Conservation (phyloP, 441 rosid species). For the Pelargonium citronellum region DNA sequence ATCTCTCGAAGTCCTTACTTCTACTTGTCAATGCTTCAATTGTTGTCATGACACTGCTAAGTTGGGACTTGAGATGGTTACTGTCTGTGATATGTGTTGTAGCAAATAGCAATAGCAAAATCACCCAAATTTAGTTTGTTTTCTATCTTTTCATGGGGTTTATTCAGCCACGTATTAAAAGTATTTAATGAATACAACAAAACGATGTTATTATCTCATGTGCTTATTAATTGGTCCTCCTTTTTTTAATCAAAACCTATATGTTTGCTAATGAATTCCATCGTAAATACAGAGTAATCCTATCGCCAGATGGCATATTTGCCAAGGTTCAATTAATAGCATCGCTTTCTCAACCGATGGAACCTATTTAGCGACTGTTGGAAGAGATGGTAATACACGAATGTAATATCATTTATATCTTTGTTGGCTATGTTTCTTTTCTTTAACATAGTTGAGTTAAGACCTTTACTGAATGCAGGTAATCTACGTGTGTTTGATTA, state of each 20-base stretch:
- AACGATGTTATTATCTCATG: background rate
- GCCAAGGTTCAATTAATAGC: slow-evolving; percentile 87
- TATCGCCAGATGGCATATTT: slow-evolving; percentile 91
- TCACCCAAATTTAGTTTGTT: background rate
- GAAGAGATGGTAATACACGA: slow-evolving; percentile 78
- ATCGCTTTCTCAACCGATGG: slow-evolving; percentile 84
- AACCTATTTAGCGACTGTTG: slow-evolving; percentile 74
- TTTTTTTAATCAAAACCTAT: background rate
- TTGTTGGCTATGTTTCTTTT: slow-evolving; percentile 11
- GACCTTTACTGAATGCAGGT: slow-evolving; percentile 42
- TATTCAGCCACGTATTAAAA: background rate
- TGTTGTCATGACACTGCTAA: background rate
- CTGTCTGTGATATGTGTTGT: background rate
- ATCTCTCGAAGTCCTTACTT: background rate
- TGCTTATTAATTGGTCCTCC: background rate
- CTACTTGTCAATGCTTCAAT: background rate
- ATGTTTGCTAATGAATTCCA: slow-evolving; percentile 17
- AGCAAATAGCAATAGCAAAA: background rate
- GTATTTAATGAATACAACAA: too few species aligned
- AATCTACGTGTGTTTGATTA: slow-evolving; percentile 79
- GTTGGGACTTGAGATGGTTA: background rate
- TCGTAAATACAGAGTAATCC: slow-evolving; percentile 78
- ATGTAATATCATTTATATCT: slow-evolving; percentile 7
- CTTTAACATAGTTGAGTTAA: slow-evolving; percentile 16
- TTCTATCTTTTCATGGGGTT: background rate